These are phyloP conservation scores for Solanum rostratum DNA, from an alignment of 257 asterid genomes.

Conservation along the genomic window DNA sequence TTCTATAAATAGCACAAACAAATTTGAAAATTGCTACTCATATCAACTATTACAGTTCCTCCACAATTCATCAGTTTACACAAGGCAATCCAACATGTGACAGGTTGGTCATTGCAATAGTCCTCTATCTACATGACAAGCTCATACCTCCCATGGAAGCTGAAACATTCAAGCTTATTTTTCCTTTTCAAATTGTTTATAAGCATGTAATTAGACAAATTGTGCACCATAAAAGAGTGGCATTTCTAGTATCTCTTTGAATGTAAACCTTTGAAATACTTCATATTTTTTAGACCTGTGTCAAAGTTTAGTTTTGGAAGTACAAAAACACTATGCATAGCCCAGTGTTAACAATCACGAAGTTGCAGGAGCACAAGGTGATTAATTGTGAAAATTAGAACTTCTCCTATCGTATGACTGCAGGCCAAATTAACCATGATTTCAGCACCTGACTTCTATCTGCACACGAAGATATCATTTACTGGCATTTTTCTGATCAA, in stretches of 20 bases:
- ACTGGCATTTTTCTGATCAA: not conserved
- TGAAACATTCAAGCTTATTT: not conserved
- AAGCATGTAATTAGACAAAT: not conserved
- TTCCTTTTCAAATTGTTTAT: not conserved
- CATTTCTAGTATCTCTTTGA: not conserved
- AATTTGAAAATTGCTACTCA: not conserved
- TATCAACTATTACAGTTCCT: not conserved
- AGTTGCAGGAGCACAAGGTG: not conserved
- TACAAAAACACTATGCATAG: not conserved
- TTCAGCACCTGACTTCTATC: not conserved
- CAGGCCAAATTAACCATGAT: not conserved
- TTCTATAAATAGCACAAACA: not conserved
- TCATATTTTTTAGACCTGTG: not conserved
- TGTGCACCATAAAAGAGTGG: not conserved
- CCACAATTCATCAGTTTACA: not conserved
- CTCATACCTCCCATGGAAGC: not conserved
- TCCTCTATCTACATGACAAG: not conserved
- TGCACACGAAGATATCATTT: not conserved
- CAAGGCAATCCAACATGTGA: not conserved
- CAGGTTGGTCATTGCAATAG: not conserved
- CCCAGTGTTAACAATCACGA: not conserved
- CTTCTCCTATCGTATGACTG: not conserved
- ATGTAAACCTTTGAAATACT: not conserved
- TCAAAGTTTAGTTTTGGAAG: not conserved
- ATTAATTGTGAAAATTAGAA: not conserved